Base-by-base conservation (phyloP, 345 rosid species). In the Hibiscus tridactylites region DNA sequence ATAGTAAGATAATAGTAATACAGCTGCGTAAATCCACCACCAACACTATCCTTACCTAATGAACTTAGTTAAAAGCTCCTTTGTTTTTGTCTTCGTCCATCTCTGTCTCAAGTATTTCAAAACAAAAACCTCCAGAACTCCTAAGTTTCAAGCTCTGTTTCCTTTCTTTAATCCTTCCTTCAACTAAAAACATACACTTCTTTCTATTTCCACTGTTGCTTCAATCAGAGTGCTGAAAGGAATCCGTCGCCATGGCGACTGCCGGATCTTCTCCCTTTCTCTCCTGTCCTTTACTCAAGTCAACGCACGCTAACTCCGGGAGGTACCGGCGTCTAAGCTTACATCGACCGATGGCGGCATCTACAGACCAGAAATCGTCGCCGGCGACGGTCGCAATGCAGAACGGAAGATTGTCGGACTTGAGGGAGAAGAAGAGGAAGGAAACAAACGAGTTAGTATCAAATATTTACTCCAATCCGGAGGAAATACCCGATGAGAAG, bases 401-500 rank as follows among this genome's bases (percentile, higher is more conserved):
- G 53, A 69, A 19, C 47, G 46, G 73, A 28, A 31, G 29, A 52
- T 42, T 74, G 44, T 6, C 9, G 73, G 35, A 54, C 9, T 39
- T 39, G 49, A 15, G 28, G 39, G 28, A 26, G 33, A 65, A 44
- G 8, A 10, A 19, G 16, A 47, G 56, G 39, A 46, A 66, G 49
- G 74, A 74, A 74, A 60, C 42, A 70, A 39, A 47, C 3, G 56
- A 46, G 56, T 42, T 59, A 10, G 26, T 16, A 3, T 50, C 29
- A n/a, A 70, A 37, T 37, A 49, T 12, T 57, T 70, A 33, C 31
- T 26, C 50, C 6, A 62, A 44, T 15, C 65, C n/a, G 19, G 39
- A 26, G 28, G 66, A 24, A 68, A 70, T 75, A 35, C 11, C 46
- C 61, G 68, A 65, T 29, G 76, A 80, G 71, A 70, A 58, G 52